Base-by-base conservation (phyloP, 768 basidiomycete species). In the Coprinopsis sp. region DNA sequence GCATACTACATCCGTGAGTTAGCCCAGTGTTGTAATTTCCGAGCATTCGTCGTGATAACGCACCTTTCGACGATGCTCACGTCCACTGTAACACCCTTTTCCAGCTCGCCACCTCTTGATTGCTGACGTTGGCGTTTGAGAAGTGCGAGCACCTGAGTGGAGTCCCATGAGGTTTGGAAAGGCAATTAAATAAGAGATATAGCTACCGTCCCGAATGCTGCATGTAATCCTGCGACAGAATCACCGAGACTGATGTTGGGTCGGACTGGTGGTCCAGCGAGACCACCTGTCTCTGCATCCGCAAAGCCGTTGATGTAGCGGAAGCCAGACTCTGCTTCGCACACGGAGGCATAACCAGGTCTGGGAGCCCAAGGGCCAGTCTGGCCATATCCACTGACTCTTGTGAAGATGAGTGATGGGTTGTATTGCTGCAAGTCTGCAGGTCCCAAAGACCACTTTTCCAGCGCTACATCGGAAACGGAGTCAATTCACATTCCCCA, bases 371-470 rank as follows among this genome's bases (percentile, higher is more conserved):
- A 86, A 18, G 84, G 83, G 1, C 84, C 84, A 0, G 81, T 84
- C 55, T 87, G 84, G 2, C 84, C 84, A 52, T 84, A 87, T 6
- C 84, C 84, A 51, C 82, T 83, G 18, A 87, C 81, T 51, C 93
- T 90, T 6, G 92, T 95, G 59, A 90, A 93, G 56, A 97, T 89
- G 47, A 97, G 75, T 43, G 81, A 83, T 0, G 91, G 87, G 55
- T 95, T 94, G 50, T 81, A 78, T n/a, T 79, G 81, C 18, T 76
- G 78, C 3, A 86, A 58, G 44, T 72, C 70, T 10, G 63, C 64
- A 2, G 82, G 82, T 4, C 81, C 81, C 28, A 86, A 66, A 1
- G 69, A 69, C 82, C 84, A 85, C 63, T 79, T 83, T 56, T 86
- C 83, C 7, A 87, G 69, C 1, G 83, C 84, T 86, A 53, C 11